These are phyloP conservation scores for Metschnikowia proteae DNA, from an alignment of 805 yeast genomes.

Conservation along the genomic window DNA sequence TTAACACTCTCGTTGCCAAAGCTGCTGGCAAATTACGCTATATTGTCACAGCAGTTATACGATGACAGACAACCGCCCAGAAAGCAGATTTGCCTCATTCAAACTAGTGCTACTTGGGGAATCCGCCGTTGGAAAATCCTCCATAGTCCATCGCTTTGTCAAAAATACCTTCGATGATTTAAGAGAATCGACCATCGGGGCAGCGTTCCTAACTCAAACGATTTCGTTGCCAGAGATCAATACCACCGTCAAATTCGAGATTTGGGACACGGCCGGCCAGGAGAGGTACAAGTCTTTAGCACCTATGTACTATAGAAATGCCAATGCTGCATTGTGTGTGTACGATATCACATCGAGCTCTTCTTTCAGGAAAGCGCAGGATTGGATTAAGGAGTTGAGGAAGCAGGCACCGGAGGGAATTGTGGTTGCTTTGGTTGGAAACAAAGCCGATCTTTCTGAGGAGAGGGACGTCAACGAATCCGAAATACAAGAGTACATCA, in stretches of 20 bases:
- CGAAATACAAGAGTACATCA: constrained; percentile 48
- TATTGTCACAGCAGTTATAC: neutral
- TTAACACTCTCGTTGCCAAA: neutral
- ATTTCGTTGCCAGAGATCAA: constrained; percentile 75
- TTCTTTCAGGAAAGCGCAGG: constrained; percentile 91
- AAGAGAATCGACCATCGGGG: constrained; percentile 97
- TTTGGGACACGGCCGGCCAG: constrained; percentile 98
- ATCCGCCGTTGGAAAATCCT: constrained; percentile 97
- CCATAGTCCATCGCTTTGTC: constrained; percentile 87
- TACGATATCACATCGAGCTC: constrained; percentile 95
- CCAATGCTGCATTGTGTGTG: constrained; percentile 94
- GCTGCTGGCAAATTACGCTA: neutral
- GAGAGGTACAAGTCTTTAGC: constrained; percentile 95
- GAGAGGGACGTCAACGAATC: constrained; percentile 42
- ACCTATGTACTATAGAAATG: constrained; percentile 96
- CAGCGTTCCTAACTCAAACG: constrained; percentile 93
- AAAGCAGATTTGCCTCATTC: constrained; percentile 48
- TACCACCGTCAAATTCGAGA: constrained; percentile 79
- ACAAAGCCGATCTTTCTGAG: constrained; percentile 78
- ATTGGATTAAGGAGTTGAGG: constrained; percentile 95
- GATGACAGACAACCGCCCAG: constrained; percentile 9
- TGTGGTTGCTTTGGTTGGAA: constrained; percentile 90
- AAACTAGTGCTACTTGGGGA: constrained; percentile 92
- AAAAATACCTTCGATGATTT: constrained; percentile 95
- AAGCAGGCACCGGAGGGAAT: constrained; percentile 93